A percentile compares a stretch with the other conserved stretches of the same genome.
phyloP scores from a whole-genome alignment of 345 rosid species.

The Rhodamnia argentea region DNA sequence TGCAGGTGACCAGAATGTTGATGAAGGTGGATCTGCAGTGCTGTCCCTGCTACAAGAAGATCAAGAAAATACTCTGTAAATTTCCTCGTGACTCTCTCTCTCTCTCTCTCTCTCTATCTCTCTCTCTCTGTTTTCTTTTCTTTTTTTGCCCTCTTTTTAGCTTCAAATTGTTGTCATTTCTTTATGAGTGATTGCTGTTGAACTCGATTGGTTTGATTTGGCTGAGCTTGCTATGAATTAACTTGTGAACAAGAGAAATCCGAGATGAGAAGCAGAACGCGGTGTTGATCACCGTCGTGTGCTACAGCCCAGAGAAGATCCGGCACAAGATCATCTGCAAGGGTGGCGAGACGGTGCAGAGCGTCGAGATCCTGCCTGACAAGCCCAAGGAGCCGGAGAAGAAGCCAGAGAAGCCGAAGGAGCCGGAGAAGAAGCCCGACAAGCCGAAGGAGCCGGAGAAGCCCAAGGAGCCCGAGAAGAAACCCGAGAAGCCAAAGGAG shows the following conservation, averaged over 20 bases:
- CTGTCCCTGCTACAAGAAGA: constrained; percentile 20
- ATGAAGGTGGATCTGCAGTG: constrained; percentile 26
- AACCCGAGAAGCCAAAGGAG: neutral
- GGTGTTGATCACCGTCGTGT: constrained; percentile 15
- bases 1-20: constrained; percentile 19
- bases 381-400: neutral
- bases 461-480: neutral
- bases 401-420: neutral
- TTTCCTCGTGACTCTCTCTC: constrained; percentile 55
- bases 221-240: constrained; percentile 1
- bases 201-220: neutral
- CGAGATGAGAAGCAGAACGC: constrained; percentile 14
- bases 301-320: constrained; percentile 26
- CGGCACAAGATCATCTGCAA: constrained; percentile 14
- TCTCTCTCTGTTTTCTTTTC: neutral
- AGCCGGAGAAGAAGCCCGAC: constrained; percentile 19
- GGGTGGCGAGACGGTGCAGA: constrained; percentile 7
- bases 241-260: constrained; percentile 11
- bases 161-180: neutral
- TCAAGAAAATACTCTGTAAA: constrained; percentile 23
- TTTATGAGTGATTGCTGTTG: neutral
- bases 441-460: constrained; percentile 6
- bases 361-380: constrained; percentile 9
- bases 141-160: neutral
- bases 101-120: no score